Evolutionary conservation across 495 filamentous ascomycete genomes (phyloP), one percentile per base, ranked within the genome.

Genomic region (Oidiodendron maius): DNA sequence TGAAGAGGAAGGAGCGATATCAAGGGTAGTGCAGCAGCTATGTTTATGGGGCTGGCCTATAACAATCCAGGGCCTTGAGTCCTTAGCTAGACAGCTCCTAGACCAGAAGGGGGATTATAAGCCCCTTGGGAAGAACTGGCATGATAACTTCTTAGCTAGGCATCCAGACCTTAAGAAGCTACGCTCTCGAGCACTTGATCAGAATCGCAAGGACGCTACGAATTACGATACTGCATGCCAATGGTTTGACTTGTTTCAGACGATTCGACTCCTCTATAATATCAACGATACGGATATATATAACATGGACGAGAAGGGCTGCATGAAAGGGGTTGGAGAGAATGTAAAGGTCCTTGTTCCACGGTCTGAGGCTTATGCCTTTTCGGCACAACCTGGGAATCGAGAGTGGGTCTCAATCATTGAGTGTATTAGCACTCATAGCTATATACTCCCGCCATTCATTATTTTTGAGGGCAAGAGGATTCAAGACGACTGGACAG

Each of bases 281-380:
- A 16, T 40, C 10, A 8, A 40, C 37, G 17, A 40, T 16, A 16
- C 9, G 9, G 18, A 40, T 21, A 21, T 40, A 40, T 40, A 40
- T 16, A 40, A 40, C 15, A 40, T 40, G 37, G 37, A 40, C 37
- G 37, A 40, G 18, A 40, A 40, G 17, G 37, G 37, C 6, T 15
- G 13, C 17, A 40, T 40, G 37, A 6, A 10, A 15, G 37, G 37
- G 17, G 13, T 40, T 6, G 10, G 9, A 15, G 37, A 10, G 18
- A 40, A 40, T 9, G 9, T 40, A 10, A 40, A 40, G 17, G 37
- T 40, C 6, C 8, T 40, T 40, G 13, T 15, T 40, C 17, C 37
- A 10, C 6, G 37, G 13, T 40, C 37, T 10, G 17, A 40, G 13
- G 17, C 8, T 9, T 10, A 40, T 9, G 9, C 37, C 18, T 21